phyloP scores from a whole-genome alignment of 768 basidiomycete genomes.

The Calocybe indica region DNA sequence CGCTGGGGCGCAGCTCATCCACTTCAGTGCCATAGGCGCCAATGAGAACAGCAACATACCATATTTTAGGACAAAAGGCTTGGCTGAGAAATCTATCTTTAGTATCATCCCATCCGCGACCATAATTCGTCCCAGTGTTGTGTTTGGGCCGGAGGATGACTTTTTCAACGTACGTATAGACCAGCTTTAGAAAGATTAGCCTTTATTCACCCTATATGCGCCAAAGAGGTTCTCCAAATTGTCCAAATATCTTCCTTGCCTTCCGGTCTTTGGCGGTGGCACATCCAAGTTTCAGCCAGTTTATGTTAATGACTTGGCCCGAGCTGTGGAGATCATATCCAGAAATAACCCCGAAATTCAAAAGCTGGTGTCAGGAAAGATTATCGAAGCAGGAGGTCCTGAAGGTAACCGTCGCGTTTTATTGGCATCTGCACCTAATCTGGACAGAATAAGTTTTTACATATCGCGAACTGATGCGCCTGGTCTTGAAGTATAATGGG shows the following conservation, averaged over 20 bases:
- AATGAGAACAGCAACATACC: conserved; percentile 48
- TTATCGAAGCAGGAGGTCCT: conserved; percentile 37
- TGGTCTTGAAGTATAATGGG: conserved; percentile 48
- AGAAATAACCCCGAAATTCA: conserved; percentile 35
- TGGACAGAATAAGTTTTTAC: conserved; percentile 46
- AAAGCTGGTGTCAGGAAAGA: conserved; percentile 45
- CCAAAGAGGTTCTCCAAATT: conserved; percentile 57
- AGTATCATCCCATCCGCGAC: conserved; percentile 43
- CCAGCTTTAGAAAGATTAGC: neutral
- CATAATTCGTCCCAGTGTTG: conserved; percentile 63
- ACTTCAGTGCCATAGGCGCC: conserved; percentile 76
- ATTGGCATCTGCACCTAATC: neutral
- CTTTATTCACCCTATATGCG: neutral
- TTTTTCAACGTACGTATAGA: conserved; percentile 58
- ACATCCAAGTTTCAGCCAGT: conserved; percentile 64
- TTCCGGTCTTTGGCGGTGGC: conserved; percentile 78
- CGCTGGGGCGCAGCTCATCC: conserved; percentile 52
- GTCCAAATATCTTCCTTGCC: conserved; percentile 54
- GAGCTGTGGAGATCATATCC: conserved; percentile 51
- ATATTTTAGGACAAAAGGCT: conserved; percentile 56
- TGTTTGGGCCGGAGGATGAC: conserved; percentile 73
- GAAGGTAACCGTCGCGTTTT: conserved; percentile 19
- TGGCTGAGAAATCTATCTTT: conserved; percentile 54
- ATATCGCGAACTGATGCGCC: conserved; percentile 61
- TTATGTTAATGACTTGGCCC: conserved; percentile 64